Percentiles rank a stretch among this genome's conserved stretches.
Conservation (phyloP, 305 asterid species). For the Striga hermonthica region DNA sequence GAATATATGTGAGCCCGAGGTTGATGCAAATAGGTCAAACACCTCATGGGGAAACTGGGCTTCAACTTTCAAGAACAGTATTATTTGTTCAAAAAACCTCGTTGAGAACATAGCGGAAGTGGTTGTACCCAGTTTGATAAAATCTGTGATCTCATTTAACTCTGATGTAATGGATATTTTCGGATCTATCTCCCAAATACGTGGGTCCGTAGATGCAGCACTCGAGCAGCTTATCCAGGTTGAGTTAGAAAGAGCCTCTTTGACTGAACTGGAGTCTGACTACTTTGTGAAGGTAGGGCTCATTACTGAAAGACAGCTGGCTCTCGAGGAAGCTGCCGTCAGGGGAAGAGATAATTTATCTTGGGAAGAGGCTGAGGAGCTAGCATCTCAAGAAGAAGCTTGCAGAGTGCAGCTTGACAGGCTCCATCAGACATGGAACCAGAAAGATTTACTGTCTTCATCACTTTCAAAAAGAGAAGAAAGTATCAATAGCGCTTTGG, state of each 20-base stretch:
- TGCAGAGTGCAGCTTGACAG: slow-evolving; percentile 90
- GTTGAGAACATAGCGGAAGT: slow-evolving; percentile 60
- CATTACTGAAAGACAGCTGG: slow-evolving; percentile 90
- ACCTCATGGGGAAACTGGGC: slow-evolving; percentile 56
- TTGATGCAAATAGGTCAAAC: slow-evolving; percentile 39
- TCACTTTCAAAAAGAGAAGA: slow-evolving; percentile 77
- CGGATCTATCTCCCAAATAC: slow-evolving; percentile 83
- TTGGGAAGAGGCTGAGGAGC: slow-evolving; percentile 99
- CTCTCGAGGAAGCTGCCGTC: slow-evolving; percentile 92
- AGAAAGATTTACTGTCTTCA: slow-evolving; percentile 68
- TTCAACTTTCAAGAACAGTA: slow-evolving; percentile 58
- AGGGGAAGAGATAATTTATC: slow-evolving; percentile 94
- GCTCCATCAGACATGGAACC: slow-evolving; percentile 93
- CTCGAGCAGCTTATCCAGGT: slow-evolving; percentile 89
- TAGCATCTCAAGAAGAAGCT: slow-evolving; percentile 99
- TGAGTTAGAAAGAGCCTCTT: slow-evolving; percentile 79
- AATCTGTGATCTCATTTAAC: slow-evolving; percentile 63
- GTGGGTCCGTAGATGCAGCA: slow-evolving; percentile 82
- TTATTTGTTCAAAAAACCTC: slow-evolving; percentile 59
- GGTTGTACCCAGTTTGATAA: slow-evolving; percentile 71
- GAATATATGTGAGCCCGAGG: slow-evolving; percentile 40
- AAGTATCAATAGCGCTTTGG: slow-evolving; percentile 52
- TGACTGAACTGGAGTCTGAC: slow-evolving; percentile 82
- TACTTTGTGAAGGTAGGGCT: slow-evolving; percentile 87
- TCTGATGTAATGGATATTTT: slow-evolving; percentile 84